Evolutionary conservation across 2,329 filamentous ascomycete genomes (phyloP), one percentile per base, ranked within the genome.

Genomic region (Nemania abortiva): DNA sequence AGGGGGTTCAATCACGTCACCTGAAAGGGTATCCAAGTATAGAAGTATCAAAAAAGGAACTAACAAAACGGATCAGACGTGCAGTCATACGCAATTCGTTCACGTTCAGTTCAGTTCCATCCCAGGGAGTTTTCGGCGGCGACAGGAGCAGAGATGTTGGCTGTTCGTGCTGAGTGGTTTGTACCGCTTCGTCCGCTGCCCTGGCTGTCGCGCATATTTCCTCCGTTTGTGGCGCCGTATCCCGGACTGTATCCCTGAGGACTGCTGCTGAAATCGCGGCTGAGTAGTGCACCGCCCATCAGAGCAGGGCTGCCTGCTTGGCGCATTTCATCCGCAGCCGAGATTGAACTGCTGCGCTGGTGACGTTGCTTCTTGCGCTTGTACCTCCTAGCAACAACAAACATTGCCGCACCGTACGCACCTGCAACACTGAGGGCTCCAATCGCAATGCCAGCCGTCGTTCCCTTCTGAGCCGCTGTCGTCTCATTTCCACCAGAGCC

Each of bases 61-160:
- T 59, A 59, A 69, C 39, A 74, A 77, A 77, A 75, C 72, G 73
- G 73, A 70, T 74, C 71, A 68, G 72, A 75, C 75, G 76, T 79
- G 72, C 69, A 76, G 69, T 80, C 78, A 75, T 81, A 71, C 74
- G 59, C 63, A 63, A 54, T 71, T 68, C 70, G 57, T 70, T 66
- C 60, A 73, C 67, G n/a, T n/a, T n/a, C n/a, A n/a, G 68, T 73
- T 72, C 87, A 98, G 85, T 97, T 97, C 95, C 95, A 98, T 76
- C 95, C 95, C 73, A 98, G 88, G 60, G 94, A 97, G 86, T 98
- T 98, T 84, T 97, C 94, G 3, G 94, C 92, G 81, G 95, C 95
- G 72, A 97, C 92, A 3, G 95, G 95, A 39, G 93, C 93, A 70
- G 93, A 97, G 79, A 98, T 97, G 81, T 91, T 85, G 52, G 86